Evolutionary conservation across 1,284 basidiomycete genomes (phyloP), one percentile per base, ranked within the genome.

Genomic region (Xerocomus nothofagi): DNA sequence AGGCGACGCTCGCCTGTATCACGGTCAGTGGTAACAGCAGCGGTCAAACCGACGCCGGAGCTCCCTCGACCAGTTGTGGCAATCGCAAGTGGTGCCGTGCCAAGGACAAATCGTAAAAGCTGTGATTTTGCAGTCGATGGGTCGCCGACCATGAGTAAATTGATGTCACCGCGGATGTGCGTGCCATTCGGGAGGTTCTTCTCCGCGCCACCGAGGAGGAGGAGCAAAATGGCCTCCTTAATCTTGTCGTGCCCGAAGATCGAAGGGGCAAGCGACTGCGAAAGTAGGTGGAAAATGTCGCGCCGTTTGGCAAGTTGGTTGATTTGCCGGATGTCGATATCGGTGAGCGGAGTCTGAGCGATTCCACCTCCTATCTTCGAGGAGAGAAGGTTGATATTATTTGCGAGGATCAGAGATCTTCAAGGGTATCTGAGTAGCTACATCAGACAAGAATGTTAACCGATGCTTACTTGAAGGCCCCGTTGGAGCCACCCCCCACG

Each of bases 161-260:
- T 99, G 79, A 99, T 99, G 70, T 99, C 97, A 50, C 97, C 97
- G 78, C 97, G 89, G 65, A 99, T 98, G 67, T 99, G 97, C 6
- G 96, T 98, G 30, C 97, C 97, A 65, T 99, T 98, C 20, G 90
- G 83, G 51, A 99, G 72, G 68, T 99, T 99, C 81, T 99, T 99
- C 74, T 99, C 96, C 50, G 92, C 89, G 33, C 97, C 97, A 38
- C 96, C 95, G 34, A 99, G 84, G 10, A 99, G 81, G 14, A 99
- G 82, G 15, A 99, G 80, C 11, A 98, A 77, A 57, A 98, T 84
- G 5, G 97, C 96, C 58, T 88, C 84, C 68, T 99, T 99, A 73
- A 99, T 97, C 64, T 93, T 86, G 62, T 97, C 92, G 60, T 94
- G 93, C 3, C 97, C 97, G 65, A 86, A 99, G 59, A 99, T 99